Conservation (phyloP, 108 stramenopile genomes). For the Cylindrotheca closterium region DNA sequence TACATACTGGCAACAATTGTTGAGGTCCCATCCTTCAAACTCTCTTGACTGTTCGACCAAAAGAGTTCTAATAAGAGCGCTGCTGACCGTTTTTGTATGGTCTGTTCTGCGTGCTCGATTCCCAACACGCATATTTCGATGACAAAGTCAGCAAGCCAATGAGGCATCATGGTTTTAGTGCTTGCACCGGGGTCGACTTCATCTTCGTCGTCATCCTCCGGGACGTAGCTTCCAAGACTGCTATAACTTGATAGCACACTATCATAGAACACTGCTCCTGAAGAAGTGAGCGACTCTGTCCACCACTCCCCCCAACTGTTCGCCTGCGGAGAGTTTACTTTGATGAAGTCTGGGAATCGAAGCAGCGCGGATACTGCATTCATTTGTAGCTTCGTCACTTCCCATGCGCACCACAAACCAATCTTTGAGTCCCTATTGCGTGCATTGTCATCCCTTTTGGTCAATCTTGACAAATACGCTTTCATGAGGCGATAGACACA, state of each 20-base stretch:
- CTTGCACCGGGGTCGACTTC: conserved; percentile 28
- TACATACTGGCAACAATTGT: conserved; percentile 72
- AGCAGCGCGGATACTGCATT: conserved; percentile 83
- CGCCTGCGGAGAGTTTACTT: conserved; percentile 74
- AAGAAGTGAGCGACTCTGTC: conserved; percentile 21
- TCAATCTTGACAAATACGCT: conserved; percentile 73
- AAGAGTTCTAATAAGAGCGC: conserved; percentile 82
- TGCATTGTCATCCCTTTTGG: conserved; percentile 67
- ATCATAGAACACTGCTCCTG: conserved; percentile 53
- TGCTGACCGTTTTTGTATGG: conserved; percentile 76
- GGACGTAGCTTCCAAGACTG: conserved; percentile 11
- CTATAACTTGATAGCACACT: conserved; percentile 50
- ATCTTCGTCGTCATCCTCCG: conserved; percentile 34
- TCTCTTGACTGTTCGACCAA: conserved; percentile 66
- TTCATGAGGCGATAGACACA: conserved; percentile 69
- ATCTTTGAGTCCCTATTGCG: conserved; percentile 77
- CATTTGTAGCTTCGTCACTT: conserved; percentile 75
- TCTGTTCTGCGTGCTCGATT: conserved; percentile 77
- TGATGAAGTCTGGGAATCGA: conserved; percentile 76
- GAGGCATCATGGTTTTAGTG: conserved; percentile 40
- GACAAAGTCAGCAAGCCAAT: conserved; percentile 81
- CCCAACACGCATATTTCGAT: conserved; percentile 78
- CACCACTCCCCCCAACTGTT: conserved; percentile 52
- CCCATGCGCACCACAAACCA: conserved; percentile 83
- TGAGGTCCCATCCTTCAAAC: conserved; percentile 55